phyloP scores from a whole-genome alignment of 1,139 yeast species.

The Taphrina pruni region DNA sequence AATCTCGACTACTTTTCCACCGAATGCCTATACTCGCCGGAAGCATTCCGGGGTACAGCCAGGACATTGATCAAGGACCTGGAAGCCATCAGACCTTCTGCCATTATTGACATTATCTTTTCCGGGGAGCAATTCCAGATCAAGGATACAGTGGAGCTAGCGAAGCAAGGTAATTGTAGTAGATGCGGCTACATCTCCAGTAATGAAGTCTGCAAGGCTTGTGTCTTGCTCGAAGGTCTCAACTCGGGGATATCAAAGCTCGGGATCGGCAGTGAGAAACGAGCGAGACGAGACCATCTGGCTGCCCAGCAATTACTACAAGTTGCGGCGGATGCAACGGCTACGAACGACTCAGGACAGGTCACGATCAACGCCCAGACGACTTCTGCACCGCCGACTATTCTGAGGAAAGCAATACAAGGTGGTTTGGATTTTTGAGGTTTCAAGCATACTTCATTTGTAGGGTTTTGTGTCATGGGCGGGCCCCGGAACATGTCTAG shows the following conservation, averaged over 20 bases:
- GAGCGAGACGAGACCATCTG: conserved; percentile 34
- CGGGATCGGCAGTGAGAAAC: conserved; percentile 49
- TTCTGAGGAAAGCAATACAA: neutral
- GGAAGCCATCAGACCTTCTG: conserved; percentile 88
- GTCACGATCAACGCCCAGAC: neutral
- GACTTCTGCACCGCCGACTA: neutral
- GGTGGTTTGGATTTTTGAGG: neutral
- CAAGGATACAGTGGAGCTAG: conserved; percentile 60
- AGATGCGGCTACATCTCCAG: conserved; percentile 92
- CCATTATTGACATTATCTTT: conserved; percentile 90
- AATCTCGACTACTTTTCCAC: conserved; percentile 94
- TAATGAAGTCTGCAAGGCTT: conserved; percentile 89
- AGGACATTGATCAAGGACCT: conserved; percentile 86
- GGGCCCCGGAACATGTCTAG: neutral
- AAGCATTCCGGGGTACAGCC: conserved; percentile 97
- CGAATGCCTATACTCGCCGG: conserved; percentile 97
- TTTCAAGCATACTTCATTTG: neutral
- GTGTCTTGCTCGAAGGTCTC: conserved; percentile 82
- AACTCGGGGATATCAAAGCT: conserved; percentile 65
- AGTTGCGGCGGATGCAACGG: neutral
- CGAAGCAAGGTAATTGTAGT: conserved; percentile 60
- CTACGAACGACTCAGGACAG: neutral
- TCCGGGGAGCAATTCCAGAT: conserved; percentile 82
- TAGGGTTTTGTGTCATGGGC: neutral
- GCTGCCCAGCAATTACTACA: conserved; percentile 23